Conservation (phyloP, 108 stramenopile genomes). For the Skeletonema costatum region DNA sequence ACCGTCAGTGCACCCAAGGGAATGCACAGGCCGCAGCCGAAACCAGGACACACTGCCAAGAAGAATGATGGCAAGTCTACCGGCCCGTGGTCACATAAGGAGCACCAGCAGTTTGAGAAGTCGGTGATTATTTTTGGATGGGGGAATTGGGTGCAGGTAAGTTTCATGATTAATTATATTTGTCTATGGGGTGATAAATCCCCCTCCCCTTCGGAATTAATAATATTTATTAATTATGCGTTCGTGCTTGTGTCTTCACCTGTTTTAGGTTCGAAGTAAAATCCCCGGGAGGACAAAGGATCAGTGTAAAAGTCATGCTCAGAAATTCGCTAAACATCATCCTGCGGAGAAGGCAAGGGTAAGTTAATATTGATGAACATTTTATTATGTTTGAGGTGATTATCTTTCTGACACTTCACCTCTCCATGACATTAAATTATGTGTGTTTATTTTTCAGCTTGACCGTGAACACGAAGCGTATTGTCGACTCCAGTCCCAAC, state of each 20-base stretch:
- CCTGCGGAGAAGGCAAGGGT: background rate
- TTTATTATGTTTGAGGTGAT: background rate
- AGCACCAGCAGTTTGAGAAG: background rate
- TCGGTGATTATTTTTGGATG: background rate
- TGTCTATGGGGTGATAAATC: background rate
- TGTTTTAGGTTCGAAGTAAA: background rate
- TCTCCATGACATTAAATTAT: background rate
- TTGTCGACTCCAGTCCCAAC: background rate
- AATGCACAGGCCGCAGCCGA: background rate
- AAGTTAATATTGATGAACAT: background rate
- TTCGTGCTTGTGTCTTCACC: background rate
- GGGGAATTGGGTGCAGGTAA: slow-evolving; percentile 3
- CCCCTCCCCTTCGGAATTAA: background rate
- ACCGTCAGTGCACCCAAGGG: background rate
- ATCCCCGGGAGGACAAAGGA: background rate
- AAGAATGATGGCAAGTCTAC: background rate
- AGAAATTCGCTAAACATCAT: background rate
- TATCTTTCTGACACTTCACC: background rate
- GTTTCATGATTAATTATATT: background rate
- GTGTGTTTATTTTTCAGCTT: background rate
- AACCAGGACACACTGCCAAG: background rate
- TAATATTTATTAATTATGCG: background rate
- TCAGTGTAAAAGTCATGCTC: slow-evolving; percentile 2
- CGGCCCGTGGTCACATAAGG: background rate
- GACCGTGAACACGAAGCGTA: background rate